A percentile compares a stretch with the other conserved stretches of the same genome.
Evolutionary conservation across 768 basidiomycete genomes (phyloP).

Genomic region (Lentinula sp.): DNA sequence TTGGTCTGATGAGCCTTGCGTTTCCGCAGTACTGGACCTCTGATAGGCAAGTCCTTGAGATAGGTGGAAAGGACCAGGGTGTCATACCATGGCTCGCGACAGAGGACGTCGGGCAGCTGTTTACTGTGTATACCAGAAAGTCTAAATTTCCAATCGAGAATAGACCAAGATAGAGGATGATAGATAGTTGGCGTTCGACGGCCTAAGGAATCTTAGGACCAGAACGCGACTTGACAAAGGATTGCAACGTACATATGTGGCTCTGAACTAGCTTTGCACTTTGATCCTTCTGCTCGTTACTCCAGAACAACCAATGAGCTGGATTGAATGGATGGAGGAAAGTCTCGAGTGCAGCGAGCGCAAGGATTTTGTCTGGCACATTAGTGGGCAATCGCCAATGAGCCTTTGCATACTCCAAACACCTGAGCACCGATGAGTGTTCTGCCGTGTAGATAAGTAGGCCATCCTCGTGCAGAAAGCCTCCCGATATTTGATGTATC

Average conservation of each 20-base stretch:
- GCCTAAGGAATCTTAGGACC: not conserved
- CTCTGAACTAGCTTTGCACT: conserved; percentile 51
- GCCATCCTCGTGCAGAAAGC: conserved; percentile 1
- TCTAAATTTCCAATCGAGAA: conserved; percentile 2
- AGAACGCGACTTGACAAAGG: not conserved
- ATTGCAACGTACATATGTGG: conserved; percentile 41
- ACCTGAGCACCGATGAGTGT: conserved; percentile 41
- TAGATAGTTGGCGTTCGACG: conserved; percentile 2
- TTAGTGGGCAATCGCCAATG: conserved; percentile 31
- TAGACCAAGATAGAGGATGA: conserved; percentile 2
- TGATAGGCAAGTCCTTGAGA: not conserved
- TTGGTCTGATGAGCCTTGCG: not conserved
- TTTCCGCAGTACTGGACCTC: conserved; percentile 3
- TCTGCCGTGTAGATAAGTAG: conserved; percentile 34
- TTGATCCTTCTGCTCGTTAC: conserved; percentile 35
- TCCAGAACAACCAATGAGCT: conserved; percentile 65
- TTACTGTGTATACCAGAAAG: conserved; percentile 3
- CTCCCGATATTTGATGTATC: not conserved
- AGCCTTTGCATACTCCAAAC: conserved; percentile 36
- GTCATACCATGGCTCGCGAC: conserved; percentile 1
- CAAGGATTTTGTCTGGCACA: conserved; percentile 40
- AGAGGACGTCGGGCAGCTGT: conserved; percentile 1
- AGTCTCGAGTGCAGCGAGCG: conserved; percentile 56
- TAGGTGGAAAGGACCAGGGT: not conserved
- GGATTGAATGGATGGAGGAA: conserved; percentile 49